These are phyloP conservation scores for Arabidopsis lyrata DNA, from an alignment of 441 rosid genomes.

Conservation along the genomic window DNA sequence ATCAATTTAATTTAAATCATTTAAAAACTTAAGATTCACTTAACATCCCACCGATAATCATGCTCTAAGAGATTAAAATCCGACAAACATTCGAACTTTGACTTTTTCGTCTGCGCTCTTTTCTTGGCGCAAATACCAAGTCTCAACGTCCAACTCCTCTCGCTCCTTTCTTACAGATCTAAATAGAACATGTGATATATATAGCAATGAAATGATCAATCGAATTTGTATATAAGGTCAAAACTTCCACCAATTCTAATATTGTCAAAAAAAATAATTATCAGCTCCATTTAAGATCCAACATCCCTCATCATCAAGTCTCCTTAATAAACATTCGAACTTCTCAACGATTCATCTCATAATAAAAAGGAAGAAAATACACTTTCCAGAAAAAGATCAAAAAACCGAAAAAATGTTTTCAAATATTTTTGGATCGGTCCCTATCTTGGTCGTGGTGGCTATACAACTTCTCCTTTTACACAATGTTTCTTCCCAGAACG, in stretches of 20 bases:
- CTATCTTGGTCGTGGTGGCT: neutral
- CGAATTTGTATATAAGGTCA: neutral
- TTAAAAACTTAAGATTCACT: too few relatives aligned
- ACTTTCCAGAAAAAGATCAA: neutral
- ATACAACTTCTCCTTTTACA: neutral
- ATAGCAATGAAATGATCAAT: conserved; percentile 3
- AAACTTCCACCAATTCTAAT: neutral
- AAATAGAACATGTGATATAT: neutral
- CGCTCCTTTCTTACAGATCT: neutral
- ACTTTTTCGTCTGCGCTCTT: conserved; percentile 8
- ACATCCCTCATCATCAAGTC: neutral
- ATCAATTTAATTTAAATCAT: too few relatives aligned
- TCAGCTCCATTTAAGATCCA: neutral
- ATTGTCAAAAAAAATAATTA: too few relatives aligned
- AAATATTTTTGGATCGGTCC: neutral
- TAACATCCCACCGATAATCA: too few relatives aligned
- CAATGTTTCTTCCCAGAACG: neutral
- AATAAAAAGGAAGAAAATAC: neutral
- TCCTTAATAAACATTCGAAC: neutral
- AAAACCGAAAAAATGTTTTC: neutral
- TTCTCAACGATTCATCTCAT: neutral
- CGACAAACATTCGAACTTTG: neutral
- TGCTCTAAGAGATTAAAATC: too few relatives aligned
- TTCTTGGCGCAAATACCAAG: conserved; percentile 14
- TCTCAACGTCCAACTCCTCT: conserved; percentile 3